Evolutionary conservation across 352 stramenopile species (phyloP).

Genomic region (Blastocystis sp.): DNA sequence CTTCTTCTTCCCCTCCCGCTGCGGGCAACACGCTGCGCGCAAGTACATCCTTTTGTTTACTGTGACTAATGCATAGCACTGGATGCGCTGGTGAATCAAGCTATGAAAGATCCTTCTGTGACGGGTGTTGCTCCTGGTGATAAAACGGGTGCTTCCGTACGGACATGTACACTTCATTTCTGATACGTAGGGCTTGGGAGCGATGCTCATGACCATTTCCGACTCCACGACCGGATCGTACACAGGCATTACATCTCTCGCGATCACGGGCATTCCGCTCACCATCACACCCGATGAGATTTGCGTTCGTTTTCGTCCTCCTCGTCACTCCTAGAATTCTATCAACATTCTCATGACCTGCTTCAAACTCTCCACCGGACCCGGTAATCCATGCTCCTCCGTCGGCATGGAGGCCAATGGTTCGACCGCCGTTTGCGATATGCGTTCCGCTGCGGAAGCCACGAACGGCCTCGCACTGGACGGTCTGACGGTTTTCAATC

Average conservation of each 20-base stretch:
- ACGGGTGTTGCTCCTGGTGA: slow-evolving; percentile 58
- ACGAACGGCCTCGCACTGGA: slow-evolving; percentile 69
- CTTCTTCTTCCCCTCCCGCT: slow-evolving; percentile 28
- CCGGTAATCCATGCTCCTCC: slow-evolving; percentile 59
- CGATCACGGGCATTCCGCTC: slow-evolving; percentile 50
- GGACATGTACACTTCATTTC: background rate
- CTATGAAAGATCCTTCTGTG: slow-evolving; percentile 67
- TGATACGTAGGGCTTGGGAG: slow-evolving; percentile 50
- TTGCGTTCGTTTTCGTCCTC: background rate
- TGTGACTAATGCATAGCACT: slow-evolving; percentile 17
- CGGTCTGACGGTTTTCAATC: slow-evolving; percentile 63
- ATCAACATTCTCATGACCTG: slow-evolving; percentile 73
- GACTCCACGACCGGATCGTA: slow-evolving; percentile 41
- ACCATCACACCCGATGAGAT: slow-evolving; percentile 66
- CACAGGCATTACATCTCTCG: slow-evolving; percentile 39
- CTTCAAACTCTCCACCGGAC: slow-evolving; percentile 64
- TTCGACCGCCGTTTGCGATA: slow-evolving; percentile 31
- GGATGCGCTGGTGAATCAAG: slow-evolving; percentile 30
- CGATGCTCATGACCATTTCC: slow-evolving; percentile 48
- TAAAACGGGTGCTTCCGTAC: slow-evolving; percentile 59
- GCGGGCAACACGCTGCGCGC: slow-evolving; percentile 52
- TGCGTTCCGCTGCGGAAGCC: slow-evolving; percentile 47
- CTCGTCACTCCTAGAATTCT: slow-evolving; percentile 16
- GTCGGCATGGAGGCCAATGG: slow-evolving; percentile 64
- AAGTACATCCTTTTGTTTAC: background rate